phyloP scores from a whole-genome alignment of 345 rosid species.

The Atalantia buxifolia region DNA sequence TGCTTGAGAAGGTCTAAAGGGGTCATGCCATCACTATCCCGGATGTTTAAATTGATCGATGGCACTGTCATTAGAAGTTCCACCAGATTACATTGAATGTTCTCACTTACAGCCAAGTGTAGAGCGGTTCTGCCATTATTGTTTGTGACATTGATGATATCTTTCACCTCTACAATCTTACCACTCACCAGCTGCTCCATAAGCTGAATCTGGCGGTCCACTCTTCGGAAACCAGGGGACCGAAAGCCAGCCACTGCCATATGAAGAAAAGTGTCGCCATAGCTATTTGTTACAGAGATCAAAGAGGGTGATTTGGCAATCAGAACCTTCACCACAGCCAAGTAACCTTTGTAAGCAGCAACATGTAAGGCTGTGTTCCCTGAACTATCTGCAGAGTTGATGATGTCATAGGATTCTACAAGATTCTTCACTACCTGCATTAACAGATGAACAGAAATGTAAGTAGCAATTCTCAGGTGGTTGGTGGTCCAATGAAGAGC shows the following conservation, averaged over 20 bases:
- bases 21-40: constrained; percentile 70
- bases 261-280: constrained; percentile 86
- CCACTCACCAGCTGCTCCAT: constrained; percentile 48
- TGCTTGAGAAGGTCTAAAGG: constrained; percentile 76
- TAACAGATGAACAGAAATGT: neutral
- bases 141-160: constrained; percentile 60
- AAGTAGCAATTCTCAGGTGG: neutral
- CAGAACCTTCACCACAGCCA: constrained; percentile 52
- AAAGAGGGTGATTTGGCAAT: constrained; percentile 47
- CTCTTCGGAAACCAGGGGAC: constrained; percentile 68
- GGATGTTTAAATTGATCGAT: constrained; percentile 54
- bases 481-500: neutral
- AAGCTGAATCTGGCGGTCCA: constrained; percentile 73
- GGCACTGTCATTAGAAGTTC: constrained; percentile 63
- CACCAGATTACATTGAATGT: constrained; percentile 55
- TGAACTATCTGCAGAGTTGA: constrained; percentile 47
- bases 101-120: constrained; percentile 75
- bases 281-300: constrained; percentile 37
- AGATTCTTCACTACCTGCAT: constrained; percentile 70
- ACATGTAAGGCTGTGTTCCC: constrained; percentile 86
- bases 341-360: constrained; percentile 77
- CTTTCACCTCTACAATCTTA: constrained; percentile 34
- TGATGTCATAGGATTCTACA: constrained; percentile 44
- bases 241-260: constrained; percentile 78
- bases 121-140: constrained; percentile 70